These are phyloP conservation scores for Chondrus crispus DNA, from an alignment of 23 red algal genomes.

Conservation along the genomic window DNA sequence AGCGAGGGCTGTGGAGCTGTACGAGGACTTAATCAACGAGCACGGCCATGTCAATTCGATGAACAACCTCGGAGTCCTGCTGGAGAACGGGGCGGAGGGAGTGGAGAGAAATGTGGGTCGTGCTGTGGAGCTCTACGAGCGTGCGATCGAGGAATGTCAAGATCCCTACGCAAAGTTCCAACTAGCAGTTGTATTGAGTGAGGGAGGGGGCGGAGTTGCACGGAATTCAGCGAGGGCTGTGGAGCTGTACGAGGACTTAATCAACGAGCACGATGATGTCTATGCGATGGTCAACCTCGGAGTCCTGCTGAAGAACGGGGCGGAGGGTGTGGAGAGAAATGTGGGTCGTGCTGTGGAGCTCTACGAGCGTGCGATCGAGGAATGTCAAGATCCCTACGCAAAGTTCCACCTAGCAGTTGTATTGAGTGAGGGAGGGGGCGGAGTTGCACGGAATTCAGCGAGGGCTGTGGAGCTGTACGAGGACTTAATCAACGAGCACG, in stretches of 20 bases:
- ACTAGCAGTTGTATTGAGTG: not conserved
- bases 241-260: not conserved
- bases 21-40: not conserved
- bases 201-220: not conserved
- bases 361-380: not conserved
- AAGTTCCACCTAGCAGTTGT: conserved; percentile 16
- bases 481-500: not conserved
- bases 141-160: not conserved
- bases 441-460: not conserved
- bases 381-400: not conserved
- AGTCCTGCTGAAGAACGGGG: not conserved
- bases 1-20: not conserved
- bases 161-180: not conserved
- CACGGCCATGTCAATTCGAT: not conserved
- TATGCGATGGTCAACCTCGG: conserved; percentile 3
- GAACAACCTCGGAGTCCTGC: not conserved
- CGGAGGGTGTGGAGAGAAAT: not conserved
- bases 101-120: not conserved
- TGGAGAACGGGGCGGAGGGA: not conserved
- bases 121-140: not conserved
- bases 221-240: conserved; percentile 3
- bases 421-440: not conserved
- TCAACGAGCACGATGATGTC: not conserved
- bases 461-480: conserved; percentile 13
- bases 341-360: not conserved